Percentiles rank a stretch among this genome's conserved stretches.
Conservation (phyloP, 352 stramenopile species). For the Hyaloperonospora brassicae region DNA sequence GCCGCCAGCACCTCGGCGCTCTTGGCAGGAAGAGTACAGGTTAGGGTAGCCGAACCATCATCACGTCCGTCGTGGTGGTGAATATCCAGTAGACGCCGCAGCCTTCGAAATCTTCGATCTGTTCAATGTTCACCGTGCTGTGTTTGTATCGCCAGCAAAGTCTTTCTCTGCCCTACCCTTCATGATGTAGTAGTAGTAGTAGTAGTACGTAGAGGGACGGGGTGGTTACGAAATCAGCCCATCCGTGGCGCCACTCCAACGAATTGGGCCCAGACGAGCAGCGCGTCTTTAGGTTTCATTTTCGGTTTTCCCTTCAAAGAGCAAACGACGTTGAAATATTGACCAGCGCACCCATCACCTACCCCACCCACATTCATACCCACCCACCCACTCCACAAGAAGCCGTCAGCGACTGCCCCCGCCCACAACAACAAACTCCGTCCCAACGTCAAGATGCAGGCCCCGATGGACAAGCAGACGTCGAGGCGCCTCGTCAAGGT, state of each 20-base stretch:
- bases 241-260: slow-evolving; percentile 3
- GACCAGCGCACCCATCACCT: too few relatives aligned
- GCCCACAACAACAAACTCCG: neutral
- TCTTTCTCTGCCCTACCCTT: slow-evolving; percentile 15
- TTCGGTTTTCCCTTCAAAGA: slow-evolving; percentile 14
- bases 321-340: too few relatives aligned
- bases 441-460: slow-evolving; percentile 18
- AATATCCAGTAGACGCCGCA: slow-evolving; percentile 9
- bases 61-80: slow-evolving; percentile 1
- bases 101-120: slow-evolving; percentile 1
- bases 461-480: slow-evolving; percentile 27
- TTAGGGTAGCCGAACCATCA: slow-evolving; percentile 6
- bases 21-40: too few relatives aligned
- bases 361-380: too few relatives aligned
- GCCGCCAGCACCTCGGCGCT: too few relatives aligned
- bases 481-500: slow-evolving; percentile 30
- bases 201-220: slow-evolving; percentile 6
- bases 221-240: too few relatives aligned
- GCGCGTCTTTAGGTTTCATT: slow-evolving; percentile 14
- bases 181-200: slow-evolving; percentile 16
- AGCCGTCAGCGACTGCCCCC: neutral
- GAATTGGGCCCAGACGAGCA: neutral
- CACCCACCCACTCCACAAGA: slow-evolving; percentile 3
- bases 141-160: slow-evolving; percentile 1
- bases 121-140: neutral